These are phyloP conservation scores for Sideroxylon spinosum DNA, from an alignment of 179 eudicot species.

Conservation along the genomic window DNA sequence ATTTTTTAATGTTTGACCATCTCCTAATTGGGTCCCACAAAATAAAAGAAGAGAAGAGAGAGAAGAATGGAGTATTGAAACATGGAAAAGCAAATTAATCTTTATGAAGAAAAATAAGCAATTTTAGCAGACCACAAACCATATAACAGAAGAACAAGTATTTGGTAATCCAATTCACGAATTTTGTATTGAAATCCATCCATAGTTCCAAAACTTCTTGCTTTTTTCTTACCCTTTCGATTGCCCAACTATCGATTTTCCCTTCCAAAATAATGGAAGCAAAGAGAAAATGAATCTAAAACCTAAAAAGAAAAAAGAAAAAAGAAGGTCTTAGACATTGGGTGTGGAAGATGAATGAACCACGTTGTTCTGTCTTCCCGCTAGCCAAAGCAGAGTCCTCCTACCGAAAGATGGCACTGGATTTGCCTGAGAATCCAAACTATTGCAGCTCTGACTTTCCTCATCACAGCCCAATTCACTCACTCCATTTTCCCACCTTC, in stretches of 20 bases:
- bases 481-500: conserved; percentile 31
- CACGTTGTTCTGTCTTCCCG: conserved; percentile 65
- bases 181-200: too few relatives aligned
- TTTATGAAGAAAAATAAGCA: too few relatives aligned
- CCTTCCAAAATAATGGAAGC: neutral
- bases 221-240: neutral
- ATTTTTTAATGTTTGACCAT: too few relatives aligned
- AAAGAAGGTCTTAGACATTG: conserved; percentile 19
- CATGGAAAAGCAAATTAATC: too few relatives aligned
- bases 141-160: too few relatives aligned
- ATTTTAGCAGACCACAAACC: too few relatives aligned
- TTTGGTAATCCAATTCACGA: too few relatives aligned
- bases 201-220: neutral
- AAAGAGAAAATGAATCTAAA: neutral
- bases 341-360: conserved; percentile 53
- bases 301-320: conserved; percentile 18
- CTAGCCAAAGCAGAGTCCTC: conserved; percentile 69
- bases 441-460: conserved; percentile 52
- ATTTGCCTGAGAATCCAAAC: conserved; percentile 46
- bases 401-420: conserved; percentile 41
- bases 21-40: too few relatives aligned
- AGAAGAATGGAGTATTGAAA: too few relatives aligned
- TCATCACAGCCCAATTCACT: conserved; percentile 47
- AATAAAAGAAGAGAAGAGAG: too few relatives aligned
- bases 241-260: neutral